Percentiles rank a stretch among this genome's conserved stretches.
phyloP scores from a whole-genome alignment of 1,139 yeast species.

The Taphrina sp. region DNA sequence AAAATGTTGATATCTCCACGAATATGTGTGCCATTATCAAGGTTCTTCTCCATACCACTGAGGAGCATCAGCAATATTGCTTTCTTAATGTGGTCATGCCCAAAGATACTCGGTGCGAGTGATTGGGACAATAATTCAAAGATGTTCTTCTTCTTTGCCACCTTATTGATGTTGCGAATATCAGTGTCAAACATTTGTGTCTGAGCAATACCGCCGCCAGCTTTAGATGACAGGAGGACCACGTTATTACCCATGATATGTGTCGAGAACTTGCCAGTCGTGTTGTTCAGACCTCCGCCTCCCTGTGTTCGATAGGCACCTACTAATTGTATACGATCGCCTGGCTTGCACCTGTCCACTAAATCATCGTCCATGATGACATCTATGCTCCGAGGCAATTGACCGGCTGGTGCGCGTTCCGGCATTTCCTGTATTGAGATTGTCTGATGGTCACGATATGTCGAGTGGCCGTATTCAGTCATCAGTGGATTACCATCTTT shows the following conservation, averaged over 20 bases:
- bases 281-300: conserved; percentile 56
- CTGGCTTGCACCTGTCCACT: conserved; percentile 90
- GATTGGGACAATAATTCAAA: conserved; percentile 81
- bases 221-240: conserved; percentile 79
- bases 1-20: conserved; percentile 95
- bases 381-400: conserved; percentile 88
- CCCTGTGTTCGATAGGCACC: conserved; percentile 95
- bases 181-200: conserved; percentile 78
- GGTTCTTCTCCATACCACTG: conserved; percentile 92
- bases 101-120: conserved; percentile 93
- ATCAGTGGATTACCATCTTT: conserved; percentile 80
- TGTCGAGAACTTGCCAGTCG: conserved; percentile 69
- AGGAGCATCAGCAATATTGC: conserved; percentile 87
- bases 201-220: conserved; percentile 74
- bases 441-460: conserved; percentile 91
- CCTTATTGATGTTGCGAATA: conserved; percentile 77
- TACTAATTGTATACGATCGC: conserved; percentile 90
- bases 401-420: conserved; percentile 97
- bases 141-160: conserved; percentile 65
- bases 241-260: conserved; percentile 83
- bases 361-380: conserved; percentile 89
- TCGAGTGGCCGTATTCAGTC: conserved; percentile 91
- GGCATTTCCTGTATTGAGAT: conserved; percentile 97
- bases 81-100: conserved; percentile 84
- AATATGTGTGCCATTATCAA: conserved; percentile 92